phyloP scores from a whole-genome alignment of 108 stramenopile species.

The Cyclostephanos tholiformis region DNA sequence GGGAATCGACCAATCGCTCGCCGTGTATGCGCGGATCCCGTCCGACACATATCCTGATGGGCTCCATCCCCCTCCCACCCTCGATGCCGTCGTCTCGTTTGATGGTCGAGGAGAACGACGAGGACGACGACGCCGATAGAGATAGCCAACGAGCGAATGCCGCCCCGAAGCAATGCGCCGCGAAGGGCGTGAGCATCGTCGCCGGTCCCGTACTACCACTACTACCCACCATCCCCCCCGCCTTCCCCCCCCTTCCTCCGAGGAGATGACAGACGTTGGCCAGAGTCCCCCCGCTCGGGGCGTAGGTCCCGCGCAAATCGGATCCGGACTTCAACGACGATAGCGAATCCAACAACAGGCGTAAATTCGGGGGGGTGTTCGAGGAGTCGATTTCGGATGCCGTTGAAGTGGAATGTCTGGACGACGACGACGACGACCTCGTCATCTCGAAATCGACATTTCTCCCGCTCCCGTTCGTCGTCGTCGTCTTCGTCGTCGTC shows the following conservation, averaged over 20 bases:
- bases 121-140: no score
- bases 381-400: slow-evolving; percentile 56
- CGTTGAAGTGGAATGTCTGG: neutral
- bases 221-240: no score
- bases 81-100: neutral
- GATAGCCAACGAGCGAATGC: slow-evolving; percentile 34
- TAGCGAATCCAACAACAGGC: slow-evolving; percentile 45
- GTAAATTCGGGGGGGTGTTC: slow-evolving; percentile 73
- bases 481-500: no score
- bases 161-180: slow-evolving; percentile 72
- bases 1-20: slow-evolving; percentile 65
- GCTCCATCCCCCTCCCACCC: slow-evolving; percentile 1
- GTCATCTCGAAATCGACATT: no score
- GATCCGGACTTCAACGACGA: slow-evolving; percentile 59
- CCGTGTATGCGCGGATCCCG: slow-evolving; percentile 76
- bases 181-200: slow-evolving; percentile 68
- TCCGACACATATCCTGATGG: slow-evolving; percentile 62
- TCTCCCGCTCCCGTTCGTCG: no score
- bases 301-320: slow-evolving; percentile 72
- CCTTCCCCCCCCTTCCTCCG: slow-evolving; percentile 13
- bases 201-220: neutral
- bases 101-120: no score
- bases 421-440: slow-evolving; percentile 7
- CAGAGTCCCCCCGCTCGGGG: slow-evolving; percentile 49
- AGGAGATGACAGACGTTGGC: slow-evolving; percentile 42